Evolutionary conservation across 306 rosid species (phyloP).

Genomic region (Vachellia collinsii): DNA sequence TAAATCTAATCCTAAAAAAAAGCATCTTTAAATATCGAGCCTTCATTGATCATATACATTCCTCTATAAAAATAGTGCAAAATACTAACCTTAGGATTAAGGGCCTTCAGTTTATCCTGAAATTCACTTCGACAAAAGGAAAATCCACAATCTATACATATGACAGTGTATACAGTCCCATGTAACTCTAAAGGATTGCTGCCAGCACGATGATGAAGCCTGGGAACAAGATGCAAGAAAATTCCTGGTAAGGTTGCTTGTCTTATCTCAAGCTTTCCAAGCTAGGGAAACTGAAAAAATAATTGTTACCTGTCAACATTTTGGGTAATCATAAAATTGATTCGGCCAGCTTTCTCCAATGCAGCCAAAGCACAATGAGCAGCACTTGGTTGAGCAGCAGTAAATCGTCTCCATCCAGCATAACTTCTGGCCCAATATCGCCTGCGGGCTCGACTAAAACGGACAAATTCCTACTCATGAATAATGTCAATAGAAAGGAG

Average conservation of each 20-base stretch:
- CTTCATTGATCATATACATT: background rate
- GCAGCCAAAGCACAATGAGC: conserved; percentile 79
- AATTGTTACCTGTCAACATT: conserved; percentile 80
- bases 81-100: conserved; percentile 79
- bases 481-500: conserved; percentile 35
- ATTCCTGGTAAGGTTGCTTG: conserved; percentile 34
- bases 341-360: conserved; percentile 71
- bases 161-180: conserved; percentile 88
- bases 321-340: conserved; percentile 79
- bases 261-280: conserved; percentile 30
- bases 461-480: conserved; percentile 64
- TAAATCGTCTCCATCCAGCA: conserved; percentile 89
- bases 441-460: conserved; percentile 73
- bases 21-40: background rate
- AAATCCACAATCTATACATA: conserved; percentile 76
- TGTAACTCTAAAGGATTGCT: conserved; percentile 93
- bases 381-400: conserved; percentile 76
- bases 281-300: conserved; percentile 20
- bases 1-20: background rate
- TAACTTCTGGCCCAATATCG: conserved; percentile 97
- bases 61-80: conserved; percentile 7
- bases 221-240: conserved; percentile 42
- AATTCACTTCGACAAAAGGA: conserved; percentile 68
- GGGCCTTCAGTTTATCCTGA: conserved; percentile 86
- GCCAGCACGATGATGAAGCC: conserved; percentile 97